Base-by-base conservation (phyloP, 108 stramenopile genomes). In the Cyclotella cryptica region DNA sequence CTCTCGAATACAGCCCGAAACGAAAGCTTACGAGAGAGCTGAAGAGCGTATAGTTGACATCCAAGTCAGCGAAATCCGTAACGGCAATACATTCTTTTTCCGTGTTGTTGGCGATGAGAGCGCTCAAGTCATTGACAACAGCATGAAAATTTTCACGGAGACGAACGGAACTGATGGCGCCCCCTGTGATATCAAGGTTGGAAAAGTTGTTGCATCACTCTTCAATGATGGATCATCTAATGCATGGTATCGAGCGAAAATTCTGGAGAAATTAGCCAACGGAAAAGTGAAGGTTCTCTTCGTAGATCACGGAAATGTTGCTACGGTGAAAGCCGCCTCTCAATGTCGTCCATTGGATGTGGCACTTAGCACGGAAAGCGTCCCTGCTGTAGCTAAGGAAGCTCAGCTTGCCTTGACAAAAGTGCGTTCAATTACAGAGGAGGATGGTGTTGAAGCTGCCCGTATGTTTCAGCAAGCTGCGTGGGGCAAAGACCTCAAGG, bases 221-320 rank as follows among this genome's bases (percentile, higher is more conserved):
- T 99, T 99, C 76, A 90, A 98, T 69, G 98, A 99, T 77, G 98
- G 98, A 18, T 72, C 79, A 18, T 94, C 95, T 40, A 91, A 86
- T 60, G 82, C 86, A 47, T 99, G 98, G 98, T 99, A 96, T 92
- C 87, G 98, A 35, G 98, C 98, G n/a, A 92, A 93, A 72, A 81
- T 99, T 39, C 24, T 92, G 18, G 96, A 93, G 75, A 85, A 77
- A 26, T 66, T 71, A 30, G 69, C 46, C 14, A 85, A 84, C 49
- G 85, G 83, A 17, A 92, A 90, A 66, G 88, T 86, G 1, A 77
- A 78, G 40, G 93, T 99, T 57, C 78, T 90, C 6, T 99, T 96
- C 80, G 72, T 99, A 46, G 99, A 99, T 92, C 97, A 97, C 79
- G 99, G 99, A 69, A 99, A 99, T 84, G 82, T 88, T 19, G 95